Evolutionary conservation across 2,329 filamentous ascomycete genomes (phyloP).

Genomic region (Bretziella fagacearum): DNA sequence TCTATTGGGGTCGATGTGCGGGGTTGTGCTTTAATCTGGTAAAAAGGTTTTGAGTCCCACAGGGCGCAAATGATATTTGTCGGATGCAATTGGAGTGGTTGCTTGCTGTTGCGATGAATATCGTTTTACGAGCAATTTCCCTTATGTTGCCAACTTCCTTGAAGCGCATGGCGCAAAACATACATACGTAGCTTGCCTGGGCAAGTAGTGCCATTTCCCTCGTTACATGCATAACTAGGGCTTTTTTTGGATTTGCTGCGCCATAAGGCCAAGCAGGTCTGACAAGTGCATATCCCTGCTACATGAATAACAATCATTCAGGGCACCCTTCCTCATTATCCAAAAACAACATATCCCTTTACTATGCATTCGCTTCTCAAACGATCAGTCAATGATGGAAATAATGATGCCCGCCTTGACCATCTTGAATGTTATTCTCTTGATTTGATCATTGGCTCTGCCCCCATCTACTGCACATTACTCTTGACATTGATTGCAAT

Average conservation of each 20-base stretch:
- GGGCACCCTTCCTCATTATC: too few species aligned
- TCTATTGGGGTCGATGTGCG: neutral
- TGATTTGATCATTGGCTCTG: too few species aligned
- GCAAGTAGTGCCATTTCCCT: neutral
- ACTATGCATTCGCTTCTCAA: too few species aligned
- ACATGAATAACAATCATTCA: too few species aligned
- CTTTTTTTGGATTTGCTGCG: neutral
- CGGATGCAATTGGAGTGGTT: constrained; percentile 1
- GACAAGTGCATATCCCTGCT: too few species aligned
- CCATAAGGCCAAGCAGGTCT: too few species aligned
- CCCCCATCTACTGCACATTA: too few species aligned
- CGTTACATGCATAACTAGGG: neutral
- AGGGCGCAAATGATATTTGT: neutral
- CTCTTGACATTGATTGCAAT: too few species aligned
- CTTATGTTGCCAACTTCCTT: constrained; percentile 7
- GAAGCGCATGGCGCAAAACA: constrained; percentile 6
- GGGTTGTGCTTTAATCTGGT: neutral
- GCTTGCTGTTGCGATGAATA: neutral
- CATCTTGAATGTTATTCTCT: too few species aligned
- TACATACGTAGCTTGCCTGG: constrained; percentile 7
- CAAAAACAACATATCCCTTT: too few species aligned
- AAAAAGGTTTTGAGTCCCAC: neutral
- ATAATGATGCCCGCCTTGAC: too few species aligned
- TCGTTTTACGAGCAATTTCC: neutral
- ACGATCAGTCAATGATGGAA: too few species aligned